Percentiles rank a stretch among this genome's conserved stretches.
Evolutionary conservation across 139 green algal species (phyloP).

Genomic region (Ostreobium quekettii): DNA sequence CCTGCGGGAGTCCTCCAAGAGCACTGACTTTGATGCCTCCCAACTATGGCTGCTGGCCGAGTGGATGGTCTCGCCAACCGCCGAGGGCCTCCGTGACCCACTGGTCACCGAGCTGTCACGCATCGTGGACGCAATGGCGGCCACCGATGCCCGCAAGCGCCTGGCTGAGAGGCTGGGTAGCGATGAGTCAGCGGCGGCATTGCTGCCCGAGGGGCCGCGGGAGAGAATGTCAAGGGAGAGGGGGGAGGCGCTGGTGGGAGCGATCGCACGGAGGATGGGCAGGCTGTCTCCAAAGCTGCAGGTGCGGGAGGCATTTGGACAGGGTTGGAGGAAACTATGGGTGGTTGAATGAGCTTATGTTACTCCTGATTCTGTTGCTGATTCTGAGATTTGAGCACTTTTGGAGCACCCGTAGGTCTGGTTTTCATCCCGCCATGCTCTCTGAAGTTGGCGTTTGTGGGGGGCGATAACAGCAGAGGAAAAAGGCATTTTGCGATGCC

Average conservation of each 20-base stretch:
- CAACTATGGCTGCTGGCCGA: conserved; percentile 81
- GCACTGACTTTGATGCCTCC: conserved; percentile 57
- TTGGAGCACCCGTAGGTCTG: neutral
- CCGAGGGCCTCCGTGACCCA: conserved; percentile 33
- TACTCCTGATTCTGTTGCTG: neutral
- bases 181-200: conserved; percentile 27
- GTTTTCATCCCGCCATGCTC: too few relatives aligned
- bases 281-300: conserved; percentile 16
- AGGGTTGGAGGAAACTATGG: conserved; percentile 10
- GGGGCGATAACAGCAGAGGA: too few relatives aligned
- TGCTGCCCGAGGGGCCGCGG: conserved; percentile 45
- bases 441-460: too few relatives aligned
- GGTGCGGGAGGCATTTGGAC: neutral
- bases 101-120: conserved; percentile 59
- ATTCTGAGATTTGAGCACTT: neutral
- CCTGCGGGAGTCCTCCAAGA: conserved; percentile 68
- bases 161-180: conserved; percentile 26
- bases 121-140: conserved; percentile 58
- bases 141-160: conserved; percentile 16
- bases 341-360: neutral
- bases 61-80: conserved; percentile 57
- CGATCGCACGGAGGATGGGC: neutral
- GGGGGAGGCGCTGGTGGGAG: conserved; percentile 34
- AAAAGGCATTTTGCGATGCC: too few relatives aligned
- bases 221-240: conserved; percentile 39